Percentiles rank a stretch among this genome's conserved stretches.
Conservation (phyloP, 2,329 filamentous ascomycete species). For the Bipolaris cookei region DNA sequence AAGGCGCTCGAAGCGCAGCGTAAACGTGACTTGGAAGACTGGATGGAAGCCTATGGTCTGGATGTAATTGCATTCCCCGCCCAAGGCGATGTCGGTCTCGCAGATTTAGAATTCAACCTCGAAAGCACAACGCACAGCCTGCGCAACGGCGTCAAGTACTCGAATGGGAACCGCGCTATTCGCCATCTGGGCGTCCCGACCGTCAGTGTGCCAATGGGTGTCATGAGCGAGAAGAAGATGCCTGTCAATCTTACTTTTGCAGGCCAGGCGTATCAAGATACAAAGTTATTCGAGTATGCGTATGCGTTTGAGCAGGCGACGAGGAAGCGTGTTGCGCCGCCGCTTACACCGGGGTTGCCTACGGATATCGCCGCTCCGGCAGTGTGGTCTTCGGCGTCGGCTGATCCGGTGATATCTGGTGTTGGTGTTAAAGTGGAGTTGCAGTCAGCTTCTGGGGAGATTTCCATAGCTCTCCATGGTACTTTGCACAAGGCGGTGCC, state of each 20-base stretch:
- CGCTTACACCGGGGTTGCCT: constrained; percentile 13
- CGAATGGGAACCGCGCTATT: constrained; percentile 61
- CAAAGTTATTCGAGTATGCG: constrained; percentile 33
- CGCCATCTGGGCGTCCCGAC: constrained; percentile 63
- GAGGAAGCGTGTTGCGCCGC: constrained; percentile 21
- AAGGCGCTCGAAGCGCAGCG: constrained; percentile 57
- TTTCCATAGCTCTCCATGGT: constrained; percentile 2
- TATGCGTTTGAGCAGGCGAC: constrained; percentile 32
- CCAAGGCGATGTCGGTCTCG: constrained; percentile 58
- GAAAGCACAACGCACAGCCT: constrained; percentile 47
- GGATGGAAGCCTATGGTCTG: constrained; percentile 53
- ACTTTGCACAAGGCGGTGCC: neutral
- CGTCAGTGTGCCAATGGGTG: constrained; percentile 61
- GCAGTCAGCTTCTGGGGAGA: neutral
- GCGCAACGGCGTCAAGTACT: constrained; percentile 61
- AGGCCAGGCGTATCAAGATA: constrained; percentile 57
- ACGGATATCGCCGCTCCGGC: constrained; percentile 19
- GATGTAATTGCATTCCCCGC: constrained; percentile 60
- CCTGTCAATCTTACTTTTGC: constrained; percentile 62
- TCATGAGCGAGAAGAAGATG: constrained; percentile 56
- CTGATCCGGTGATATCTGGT: neutral
- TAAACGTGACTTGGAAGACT: constrained; percentile 59
- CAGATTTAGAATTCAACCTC: constrained; percentile 54
- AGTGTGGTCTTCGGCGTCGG: neutral
- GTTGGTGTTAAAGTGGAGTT: neutral